A percentile compares a stretch with the other conserved stretches of the same genome.
These are phyloP conservation scores for Fusarium luffae DNA, from an alignment of 2,329 filamentous ascomycete genomes.

Conservation along the genomic window DNA sequence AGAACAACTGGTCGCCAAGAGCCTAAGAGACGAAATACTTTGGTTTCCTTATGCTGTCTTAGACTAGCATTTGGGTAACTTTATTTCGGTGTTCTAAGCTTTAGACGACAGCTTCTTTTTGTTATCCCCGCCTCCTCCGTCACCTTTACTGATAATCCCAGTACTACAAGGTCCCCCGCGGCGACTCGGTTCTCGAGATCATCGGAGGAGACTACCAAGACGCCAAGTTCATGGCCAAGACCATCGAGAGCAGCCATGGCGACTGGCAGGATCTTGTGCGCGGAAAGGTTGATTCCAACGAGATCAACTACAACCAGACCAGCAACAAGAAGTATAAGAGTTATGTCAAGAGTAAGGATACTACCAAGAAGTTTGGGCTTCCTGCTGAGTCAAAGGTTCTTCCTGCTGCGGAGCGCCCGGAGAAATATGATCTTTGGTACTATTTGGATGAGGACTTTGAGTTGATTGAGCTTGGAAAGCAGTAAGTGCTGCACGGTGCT, in stretches of 20 bases:
- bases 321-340: constrained; percentile 47
- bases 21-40: background rate
- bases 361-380: constrained; percentile 48
- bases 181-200: constrained; percentile 52
- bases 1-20: fast-evolving
- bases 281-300: constrained; percentile 50
- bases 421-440: constrained; percentile 52
- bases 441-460: constrained; percentile 51
- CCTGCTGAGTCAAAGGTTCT: constrained; percentile 47
- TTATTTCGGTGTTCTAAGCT: background rate
- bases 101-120: too few species aligned
- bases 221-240: constrained; percentile 47
- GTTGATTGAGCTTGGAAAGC: constrained; percentile 43
- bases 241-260: constrained; percentile 52
- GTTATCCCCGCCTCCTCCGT: too few species aligned
- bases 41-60: background rate
- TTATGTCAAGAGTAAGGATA: constrained; percentile 48
- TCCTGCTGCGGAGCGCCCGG: constrained; percentile 47
- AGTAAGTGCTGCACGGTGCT: constrained; percentile 52
- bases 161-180: constrained; percentile 56
- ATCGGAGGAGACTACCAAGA: constrained; percentile 52
- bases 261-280: constrained; percentile 55
- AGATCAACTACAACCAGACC: constrained; percentile 58
- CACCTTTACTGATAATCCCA: constrained; percentile 2
- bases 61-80: background rate